Percentiles rank a stretch among this genome's conserved stretches.
Conservation (phyloP, 2,329 filamentous ascomycete species). For the Fusarium sp. region DNA sequence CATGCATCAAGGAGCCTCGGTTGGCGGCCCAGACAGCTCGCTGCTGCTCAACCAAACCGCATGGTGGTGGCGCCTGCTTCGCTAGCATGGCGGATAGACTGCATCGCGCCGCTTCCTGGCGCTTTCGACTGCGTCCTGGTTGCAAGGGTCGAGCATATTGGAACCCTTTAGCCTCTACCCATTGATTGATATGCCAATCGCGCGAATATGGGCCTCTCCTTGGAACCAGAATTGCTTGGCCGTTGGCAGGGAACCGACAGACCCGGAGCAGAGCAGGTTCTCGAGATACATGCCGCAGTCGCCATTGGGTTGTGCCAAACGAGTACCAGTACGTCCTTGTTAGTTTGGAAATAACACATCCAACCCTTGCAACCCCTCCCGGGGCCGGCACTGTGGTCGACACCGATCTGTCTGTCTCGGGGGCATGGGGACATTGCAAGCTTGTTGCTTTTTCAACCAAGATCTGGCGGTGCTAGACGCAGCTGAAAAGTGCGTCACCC, state of each 20-base stretch:
- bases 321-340: not conserved
- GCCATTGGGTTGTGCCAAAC: not conserved
- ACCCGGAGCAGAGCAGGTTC: not conserved
- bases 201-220: not conserved
- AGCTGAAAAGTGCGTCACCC: constrained; percentile 34
- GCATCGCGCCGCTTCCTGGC: not conserved
- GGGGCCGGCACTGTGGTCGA: constrained; percentile 1
- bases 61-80: constrained; percentile 1
- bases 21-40: not conserved
- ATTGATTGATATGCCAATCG: not conserved
- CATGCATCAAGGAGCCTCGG: constrained; percentile 1
- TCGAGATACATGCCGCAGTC: not conserved
- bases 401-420: constrained; percentile 15
- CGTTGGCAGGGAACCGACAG: not conserved
- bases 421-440: constrained; percentile 15
- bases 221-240: not conserved
- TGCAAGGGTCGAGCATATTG: not conserved
- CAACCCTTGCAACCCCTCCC: not conserved
- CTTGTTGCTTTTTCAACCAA: constrained; percentile 22
- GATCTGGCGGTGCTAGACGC: constrained; percentile 20
- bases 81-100: constrained; percentile 1
- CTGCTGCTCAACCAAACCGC: not conserved
- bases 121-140: not conserved
- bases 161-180: not conserved
- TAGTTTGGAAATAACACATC: not conserved